Conservation (phyloP, 768 basidiomycete species). For the Rhizopogon sp. region DNA sequence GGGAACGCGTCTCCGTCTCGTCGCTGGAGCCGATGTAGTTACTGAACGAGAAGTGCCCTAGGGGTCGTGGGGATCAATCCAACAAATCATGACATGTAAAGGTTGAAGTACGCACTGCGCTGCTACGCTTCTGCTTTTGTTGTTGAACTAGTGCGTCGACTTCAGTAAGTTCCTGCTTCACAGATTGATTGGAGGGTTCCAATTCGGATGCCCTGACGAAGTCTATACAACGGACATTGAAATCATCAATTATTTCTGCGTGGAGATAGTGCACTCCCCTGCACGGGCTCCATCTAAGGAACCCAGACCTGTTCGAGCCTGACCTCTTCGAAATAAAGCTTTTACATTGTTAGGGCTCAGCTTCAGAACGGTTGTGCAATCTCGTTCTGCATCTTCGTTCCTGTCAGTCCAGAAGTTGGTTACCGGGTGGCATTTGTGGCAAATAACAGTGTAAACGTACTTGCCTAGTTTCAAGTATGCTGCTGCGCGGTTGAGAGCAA, state of each 20-base stretch:
- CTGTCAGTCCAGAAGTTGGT: constrained; percentile 31
- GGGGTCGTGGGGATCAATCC: not conserved
- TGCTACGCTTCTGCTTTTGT: constrained; percentile 27
- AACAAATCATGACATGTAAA: not conserved
- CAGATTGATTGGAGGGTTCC: constrained; percentile 61
- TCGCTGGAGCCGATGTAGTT: constrained; percentile 6
- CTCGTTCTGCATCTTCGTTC: constrained; percentile 74
- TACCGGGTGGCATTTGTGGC: not conserved
- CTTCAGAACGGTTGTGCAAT: constrained; percentile 63
- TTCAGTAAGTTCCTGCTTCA: constrained; percentile 57
- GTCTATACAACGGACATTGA: constrained; percentile 38
- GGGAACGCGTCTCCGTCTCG: constrained; percentile 56
- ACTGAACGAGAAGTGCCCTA: constrained; percentile 7
- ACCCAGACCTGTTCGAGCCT: constrained; percentile 59
- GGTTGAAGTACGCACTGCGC: constrained; percentile 10
- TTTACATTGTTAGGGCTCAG: constrained; percentile 65
- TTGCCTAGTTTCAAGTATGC: constrained; percentile 94
- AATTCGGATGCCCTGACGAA: constrained; percentile 49
- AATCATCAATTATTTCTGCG: not conserved
- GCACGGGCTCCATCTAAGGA: constrained; percentile 52
- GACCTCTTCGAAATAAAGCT: constrained; percentile 71
- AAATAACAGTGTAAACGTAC: constrained; percentile 46
- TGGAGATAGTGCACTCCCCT: constrained; percentile 33
- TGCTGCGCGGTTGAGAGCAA: constrained; percentile 83
- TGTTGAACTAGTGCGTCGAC: constrained; percentile 35